phyloP scores from a whole-genome alignment of 2,329 filamentous ascomycete species.

The Penicillium sp. region DNA sequence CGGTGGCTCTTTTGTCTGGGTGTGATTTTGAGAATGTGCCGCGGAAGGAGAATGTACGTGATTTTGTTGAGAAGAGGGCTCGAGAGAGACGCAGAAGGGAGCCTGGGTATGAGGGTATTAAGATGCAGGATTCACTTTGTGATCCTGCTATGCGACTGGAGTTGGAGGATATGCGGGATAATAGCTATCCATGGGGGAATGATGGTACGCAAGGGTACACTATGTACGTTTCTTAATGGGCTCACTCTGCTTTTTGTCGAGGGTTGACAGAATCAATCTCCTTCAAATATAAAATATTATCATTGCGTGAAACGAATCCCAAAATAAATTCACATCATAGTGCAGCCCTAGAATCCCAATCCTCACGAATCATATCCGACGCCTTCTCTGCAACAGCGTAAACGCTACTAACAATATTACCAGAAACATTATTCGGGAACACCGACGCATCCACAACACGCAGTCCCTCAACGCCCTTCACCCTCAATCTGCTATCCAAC shows the following conservation, averaged over 20 bases:
- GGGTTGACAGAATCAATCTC: neutral
- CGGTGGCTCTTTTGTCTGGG: neutral
- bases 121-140: neutral
- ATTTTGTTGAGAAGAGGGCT: neutral
- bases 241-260: neutral
- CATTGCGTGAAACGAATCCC: neutral
- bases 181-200: neutral
- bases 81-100: neutral
- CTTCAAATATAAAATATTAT: neutral
- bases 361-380: constrained; percentile 36
- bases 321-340: neutral
- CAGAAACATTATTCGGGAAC: constrained; percentile 32
- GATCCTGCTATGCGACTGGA: neutral
- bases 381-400: constrained; percentile 38
- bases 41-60: neutral
- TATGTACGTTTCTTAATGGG: neutral
- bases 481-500: constrained; percentile 28
- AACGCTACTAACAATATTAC: constrained; percentile 32
- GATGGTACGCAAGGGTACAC: neutral
- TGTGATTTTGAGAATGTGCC: neutral
- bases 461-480: constrained; percentile 31
- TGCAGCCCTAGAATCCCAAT: constrained; percentile 16
- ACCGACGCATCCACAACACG: constrained; percentile 31
- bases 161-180: neutral
- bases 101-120: neutral